Conservation (phyloP, 352 stramenopile genomes). For the Phytophthora syringae region DNA sequence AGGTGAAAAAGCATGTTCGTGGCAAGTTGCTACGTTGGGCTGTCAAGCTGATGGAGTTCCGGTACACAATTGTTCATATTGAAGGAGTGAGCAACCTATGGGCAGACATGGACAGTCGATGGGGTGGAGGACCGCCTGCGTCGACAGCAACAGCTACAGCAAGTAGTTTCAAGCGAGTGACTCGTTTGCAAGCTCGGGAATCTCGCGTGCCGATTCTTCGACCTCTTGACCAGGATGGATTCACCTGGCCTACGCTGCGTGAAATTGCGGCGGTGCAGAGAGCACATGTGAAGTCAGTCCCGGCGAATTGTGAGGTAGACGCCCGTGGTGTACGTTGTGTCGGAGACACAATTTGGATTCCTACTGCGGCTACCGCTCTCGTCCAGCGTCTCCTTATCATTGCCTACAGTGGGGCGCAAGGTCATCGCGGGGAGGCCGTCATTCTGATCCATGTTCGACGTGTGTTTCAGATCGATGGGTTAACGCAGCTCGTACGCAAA, state of each 20-base stretch:
- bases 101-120: constrained; percentile 17
- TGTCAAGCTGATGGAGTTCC: constrained; percentile 15
- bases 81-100: constrained; percentile 11
- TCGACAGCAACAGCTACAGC: too few relatives aligned
- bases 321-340: not conserved
- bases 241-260: not conserved
- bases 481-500: not conserved
- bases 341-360: not conserved
- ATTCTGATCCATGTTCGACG: not conserved
- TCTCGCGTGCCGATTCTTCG: not conserved
- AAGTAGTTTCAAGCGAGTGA: not conserved
- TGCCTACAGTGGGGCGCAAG: not conserved
- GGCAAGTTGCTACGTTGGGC: constrained; percentile 10
- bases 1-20: constrained; percentile 20
- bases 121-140: not conserved
- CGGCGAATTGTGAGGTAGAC: not conserved
- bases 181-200: not conserved
- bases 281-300: not conserved
- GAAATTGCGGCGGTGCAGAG: not conserved
- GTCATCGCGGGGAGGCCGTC: not conserved
- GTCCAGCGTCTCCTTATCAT: not conserved
- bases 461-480: not conserved
- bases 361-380: not conserved
- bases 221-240: not conserved
- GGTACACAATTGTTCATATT: constrained; percentile 24